Conservation (phyloP, 768 basidiomycete genomes). For the Boletellus ananas region DNA sequence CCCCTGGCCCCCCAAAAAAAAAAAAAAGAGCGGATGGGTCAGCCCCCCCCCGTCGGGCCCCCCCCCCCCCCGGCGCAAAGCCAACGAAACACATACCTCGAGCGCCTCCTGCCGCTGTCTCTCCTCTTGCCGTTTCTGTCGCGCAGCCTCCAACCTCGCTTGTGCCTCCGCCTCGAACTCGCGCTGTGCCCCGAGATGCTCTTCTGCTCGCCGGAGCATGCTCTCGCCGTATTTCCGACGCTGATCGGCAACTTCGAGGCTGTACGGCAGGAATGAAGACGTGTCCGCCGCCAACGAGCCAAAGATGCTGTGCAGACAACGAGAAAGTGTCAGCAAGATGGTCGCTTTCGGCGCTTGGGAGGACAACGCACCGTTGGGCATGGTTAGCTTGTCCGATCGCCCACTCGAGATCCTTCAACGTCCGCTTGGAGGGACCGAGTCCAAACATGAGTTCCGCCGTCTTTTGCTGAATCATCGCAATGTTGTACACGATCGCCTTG, state of each 20-base stretch:
- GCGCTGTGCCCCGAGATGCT: conserved; percentile 69
- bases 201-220: conserved; percentile 77
- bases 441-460: conserved; percentile 85
- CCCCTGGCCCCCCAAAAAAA: no score
- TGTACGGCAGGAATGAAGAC: conserved; percentile 72
- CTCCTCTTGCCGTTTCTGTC: conserved; percentile 77
- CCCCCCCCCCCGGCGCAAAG: no score
- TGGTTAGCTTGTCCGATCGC: conserved; percentile 79
- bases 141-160: conserved; percentile 72
- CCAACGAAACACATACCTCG: conserved; percentile 47
- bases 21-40: no score
- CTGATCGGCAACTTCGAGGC: conserved; percentile 81
- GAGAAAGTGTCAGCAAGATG: neutral
- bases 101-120: conserved; percentile 56
- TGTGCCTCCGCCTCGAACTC: conserved; percentile 68
- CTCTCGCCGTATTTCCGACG: conserved; percentile 86
- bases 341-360: neutral
- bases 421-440: conserved; percentile 69
- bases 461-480: conserved; percentile 98
- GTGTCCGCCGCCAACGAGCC: conserved; percentile 75
- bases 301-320: conserved; percentile 57
- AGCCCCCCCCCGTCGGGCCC: no score
- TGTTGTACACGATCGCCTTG: conserved; percentile 90
- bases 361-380: conserved; percentile 69
- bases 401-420: conserved; percentile 71